Evolutionary conservation across 345 rosid species (phyloP).

Genomic region (Clarkia xantiana): DNA sequence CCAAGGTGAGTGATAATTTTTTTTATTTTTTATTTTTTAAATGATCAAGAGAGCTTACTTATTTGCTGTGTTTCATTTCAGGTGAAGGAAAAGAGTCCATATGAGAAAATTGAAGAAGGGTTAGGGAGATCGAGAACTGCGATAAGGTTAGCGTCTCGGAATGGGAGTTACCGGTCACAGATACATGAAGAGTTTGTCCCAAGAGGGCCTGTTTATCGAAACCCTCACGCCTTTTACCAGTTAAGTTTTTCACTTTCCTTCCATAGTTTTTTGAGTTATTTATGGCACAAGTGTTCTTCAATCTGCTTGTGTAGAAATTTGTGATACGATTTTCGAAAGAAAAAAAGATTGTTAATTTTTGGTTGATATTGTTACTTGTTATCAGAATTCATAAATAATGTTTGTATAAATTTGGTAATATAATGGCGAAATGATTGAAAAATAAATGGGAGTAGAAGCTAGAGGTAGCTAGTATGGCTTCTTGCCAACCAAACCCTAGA

Average conservation of each 20-base stretch:
- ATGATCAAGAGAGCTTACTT: background rate
- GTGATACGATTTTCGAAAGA: too few relatives aligned
- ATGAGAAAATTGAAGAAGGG: conserved; percentile 37
- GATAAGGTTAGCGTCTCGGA: conserved; percentile 28
- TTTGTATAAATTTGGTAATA: too few relatives aligned
- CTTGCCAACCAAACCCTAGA: too few relatives aligned
- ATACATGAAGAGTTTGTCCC: conserved; percentile 20
- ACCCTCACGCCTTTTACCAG: conserved; percentile 58
- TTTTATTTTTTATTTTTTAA: too few relatives aligned
- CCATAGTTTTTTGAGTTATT: background rate
- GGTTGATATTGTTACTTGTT: too few relatives aligned
- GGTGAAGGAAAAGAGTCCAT: background rate
- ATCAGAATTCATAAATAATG: too few relatives aligned
- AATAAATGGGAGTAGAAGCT: too few relatives aligned
- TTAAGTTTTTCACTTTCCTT: conserved; percentile 19
- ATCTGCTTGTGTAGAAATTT: too few relatives aligned
- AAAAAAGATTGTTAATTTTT: too few relatives aligned
- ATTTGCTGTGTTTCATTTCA: background rate
- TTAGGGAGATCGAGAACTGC: conserved; percentile 54
- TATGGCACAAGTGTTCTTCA: background rate
- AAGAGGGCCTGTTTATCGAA: conserved; percentile 38
- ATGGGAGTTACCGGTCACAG: conserved; percentile 9
- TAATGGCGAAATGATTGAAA: too few relatives aligned
- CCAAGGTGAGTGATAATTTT: too few relatives aligned
- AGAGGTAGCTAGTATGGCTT: too few relatives aligned